Percentiles rank a stretch among this genome's conserved stretches.
These are phyloP conservation scores for Chaetomium tenue DNA, from an alignment of 495 filamentous ascomycete species.

Conservation along the genomic window DNA sequence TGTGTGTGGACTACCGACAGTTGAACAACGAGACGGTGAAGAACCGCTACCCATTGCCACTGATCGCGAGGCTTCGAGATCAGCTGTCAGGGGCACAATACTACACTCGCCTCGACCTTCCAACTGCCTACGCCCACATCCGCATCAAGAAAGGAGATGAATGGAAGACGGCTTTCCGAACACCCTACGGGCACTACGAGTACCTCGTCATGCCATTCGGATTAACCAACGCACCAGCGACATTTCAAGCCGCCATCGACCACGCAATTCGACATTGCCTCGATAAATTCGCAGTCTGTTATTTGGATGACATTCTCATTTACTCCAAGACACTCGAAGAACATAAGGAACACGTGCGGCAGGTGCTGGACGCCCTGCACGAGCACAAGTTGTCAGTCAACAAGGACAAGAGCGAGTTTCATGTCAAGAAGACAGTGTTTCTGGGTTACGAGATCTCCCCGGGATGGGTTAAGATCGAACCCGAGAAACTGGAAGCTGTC, in stretches of 20 bases:
- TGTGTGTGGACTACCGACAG: slow-evolving; percentile 11
- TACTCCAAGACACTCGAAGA: slow-evolving; percentile 13
- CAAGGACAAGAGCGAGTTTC: slow-evolving; percentile 3
- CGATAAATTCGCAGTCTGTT: slow-evolving; percentile 7
- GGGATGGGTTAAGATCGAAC: not conserved
- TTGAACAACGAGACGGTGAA: slow-evolving; percentile 12
- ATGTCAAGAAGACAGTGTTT: not conserved
- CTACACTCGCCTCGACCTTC: slow-evolving; percentile 11
- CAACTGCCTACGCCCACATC: slow-evolving; percentile 1
- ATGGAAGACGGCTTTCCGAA: slow-evolving; percentile 19
- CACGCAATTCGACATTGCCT: not conserved
- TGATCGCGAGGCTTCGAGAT: slow-evolving; percentile 5
- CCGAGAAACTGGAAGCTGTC: not conserved
- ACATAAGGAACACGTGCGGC: not conserved
- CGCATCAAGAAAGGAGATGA: slow-evolving; percentile 13
- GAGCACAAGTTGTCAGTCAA: slow-evolving; percentile 4
- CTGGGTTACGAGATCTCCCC: not conserved
- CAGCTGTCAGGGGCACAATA: not conserved
- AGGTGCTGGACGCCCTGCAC: not conserved
- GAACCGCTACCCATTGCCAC: slow-evolving; percentile 12
- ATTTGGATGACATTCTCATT: slow-evolving; percentile 1
- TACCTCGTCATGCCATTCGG: slow-evolving; percentile 8
- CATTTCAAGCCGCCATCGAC: not conserved
- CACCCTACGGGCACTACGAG: slow-evolving; percentile 2
- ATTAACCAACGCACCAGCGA: not conserved